phyloP scores from a whole-genome alignment of 2,329 filamentous ascomycete genomes.

The Fusarium solani-melongenae region DNA sequence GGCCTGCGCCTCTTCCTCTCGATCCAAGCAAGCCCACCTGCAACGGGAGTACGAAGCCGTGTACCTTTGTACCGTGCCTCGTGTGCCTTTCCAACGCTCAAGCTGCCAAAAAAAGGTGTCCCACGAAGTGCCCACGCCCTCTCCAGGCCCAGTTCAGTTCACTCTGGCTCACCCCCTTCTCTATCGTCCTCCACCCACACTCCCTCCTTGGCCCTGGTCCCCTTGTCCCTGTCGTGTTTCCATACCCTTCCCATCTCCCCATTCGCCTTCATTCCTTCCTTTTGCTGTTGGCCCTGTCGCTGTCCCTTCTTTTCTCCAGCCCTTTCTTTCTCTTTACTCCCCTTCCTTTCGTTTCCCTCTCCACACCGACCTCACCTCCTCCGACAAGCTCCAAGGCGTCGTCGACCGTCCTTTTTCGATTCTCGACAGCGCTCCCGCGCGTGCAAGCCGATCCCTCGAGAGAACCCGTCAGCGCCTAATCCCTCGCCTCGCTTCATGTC shows the following conservation, averaged over 20 bases:
- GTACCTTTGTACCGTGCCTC: constrained; percentile 11
- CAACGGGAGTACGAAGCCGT: constrained; percentile 28
- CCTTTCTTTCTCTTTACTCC: constrained; percentile 41
- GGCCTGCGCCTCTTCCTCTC: constrained; percentile 5
- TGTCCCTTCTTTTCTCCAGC: constrained; percentile 46
- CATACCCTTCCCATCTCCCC: constrained; percentile 45
- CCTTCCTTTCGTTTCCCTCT: constrained; percentile 41
- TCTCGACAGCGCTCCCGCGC: constrained; percentile 46
- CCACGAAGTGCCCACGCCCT: constrained; percentile 29
- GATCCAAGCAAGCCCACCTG: constrained; percentile 29
- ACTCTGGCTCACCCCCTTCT: constrained; percentile 14
- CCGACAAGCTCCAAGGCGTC: constrained; percentile 48
- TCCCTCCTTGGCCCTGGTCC: constrained; percentile 33
- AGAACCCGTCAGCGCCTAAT: constrained; percentile 35
- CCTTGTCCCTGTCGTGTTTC: constrained; percentile 50
- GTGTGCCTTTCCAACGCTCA: constrained; percentile 18
- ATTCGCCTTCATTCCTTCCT: constrained; percentile 47
- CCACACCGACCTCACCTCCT: constrained; percentile 46
- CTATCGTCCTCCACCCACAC: constrained; percentile 26
- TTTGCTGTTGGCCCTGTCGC: constrained; percentile 44
- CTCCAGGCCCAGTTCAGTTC: constrained; percentile 24
- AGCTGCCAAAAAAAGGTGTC: constrained; percentile 29
- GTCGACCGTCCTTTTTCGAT: constrained; percentile 45
- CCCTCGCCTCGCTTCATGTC: constrained; percentile 38
- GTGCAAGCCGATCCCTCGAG: constrained; percentile 37